phyloP scores from a whole-genome alignment of 495 filamentous ascomycete species.

The Podospora didyma region DNA sequence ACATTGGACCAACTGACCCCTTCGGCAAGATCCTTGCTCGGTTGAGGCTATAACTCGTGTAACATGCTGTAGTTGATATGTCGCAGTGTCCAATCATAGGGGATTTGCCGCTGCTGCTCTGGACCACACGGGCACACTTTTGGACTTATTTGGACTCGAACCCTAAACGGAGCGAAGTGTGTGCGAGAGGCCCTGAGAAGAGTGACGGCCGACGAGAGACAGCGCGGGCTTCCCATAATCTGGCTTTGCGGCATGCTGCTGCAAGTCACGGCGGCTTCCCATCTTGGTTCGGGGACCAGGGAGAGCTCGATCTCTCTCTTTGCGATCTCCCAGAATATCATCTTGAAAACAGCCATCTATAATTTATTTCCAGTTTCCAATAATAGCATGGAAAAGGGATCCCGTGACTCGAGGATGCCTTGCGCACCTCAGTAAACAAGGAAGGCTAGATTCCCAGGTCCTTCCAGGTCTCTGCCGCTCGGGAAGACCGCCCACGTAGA shows the following conservation, averaged over 20 bases:
- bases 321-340: conserved; percentile 17
- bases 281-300: conserved; percentile 10
- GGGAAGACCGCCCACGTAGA: background rate
- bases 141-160: conserved; percentile 5
- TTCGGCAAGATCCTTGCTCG: conserved; percentile 21
- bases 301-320: background rate
- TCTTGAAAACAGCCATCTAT: background rate
- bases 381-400: background rate
- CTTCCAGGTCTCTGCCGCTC: conserved; percentile 1
- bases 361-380: too few relatives aligned
- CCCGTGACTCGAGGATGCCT: conserved; percentile 1
- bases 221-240: background rate
- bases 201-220: background rate
- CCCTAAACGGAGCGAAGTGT: too few relatives aligned
- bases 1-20: conserved; percentile 14
- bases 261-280: conserved; percentile 9
- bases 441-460: conserved; percentile 2
- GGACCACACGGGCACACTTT: conserved; percentile 5
- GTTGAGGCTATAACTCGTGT: conserved; percentile 21
- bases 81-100: conserved; percentile 8
- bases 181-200: background rate
- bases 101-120: conserved; percentile 3
- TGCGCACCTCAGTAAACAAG: conserved; percentile 1
- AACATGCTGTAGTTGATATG: conserved; percentile 10
- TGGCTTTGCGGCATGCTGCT: conserved; percentile 1